phyloP scores from a whole-genome alignment of 2,329 filamentous ascomycete genomes.

The Colletotrichum echinochloae region DNA sequence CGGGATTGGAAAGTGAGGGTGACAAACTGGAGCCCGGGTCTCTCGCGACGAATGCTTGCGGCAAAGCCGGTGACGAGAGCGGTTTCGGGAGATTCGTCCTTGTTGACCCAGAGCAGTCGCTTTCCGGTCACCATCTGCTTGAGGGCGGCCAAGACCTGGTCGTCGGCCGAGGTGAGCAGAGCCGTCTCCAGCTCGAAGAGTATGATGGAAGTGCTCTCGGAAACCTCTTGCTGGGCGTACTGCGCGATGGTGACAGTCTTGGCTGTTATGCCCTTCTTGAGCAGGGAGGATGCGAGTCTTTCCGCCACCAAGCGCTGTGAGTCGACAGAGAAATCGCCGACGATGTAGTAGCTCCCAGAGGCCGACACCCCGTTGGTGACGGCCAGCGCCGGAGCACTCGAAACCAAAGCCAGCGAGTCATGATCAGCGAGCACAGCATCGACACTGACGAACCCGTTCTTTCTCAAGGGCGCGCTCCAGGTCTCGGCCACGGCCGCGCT shows the following conservation, averaged over 20 bases:
- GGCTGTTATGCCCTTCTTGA: background rate
- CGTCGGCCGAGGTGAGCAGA: background rate
- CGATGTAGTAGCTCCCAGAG: background rate
- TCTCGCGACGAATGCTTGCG: conserved; percentile 8
- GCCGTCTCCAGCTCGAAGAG: background rate
- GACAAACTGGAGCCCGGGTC: background rate
- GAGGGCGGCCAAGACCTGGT: background rate
- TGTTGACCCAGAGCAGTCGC: conserved; percentile 27
- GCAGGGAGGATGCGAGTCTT: background rate
- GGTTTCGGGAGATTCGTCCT: conserved; percentile 15
- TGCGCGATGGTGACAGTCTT: background rate
- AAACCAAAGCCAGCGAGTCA: background rate
- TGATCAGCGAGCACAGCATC: background rate
- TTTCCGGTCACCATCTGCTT: conserved; percentile 21
- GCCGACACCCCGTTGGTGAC: background rate
- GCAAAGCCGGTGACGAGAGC: conserved; percentile 30
- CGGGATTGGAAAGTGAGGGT: background rate
- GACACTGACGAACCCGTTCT: background rate
- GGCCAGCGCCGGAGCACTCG: background rate
- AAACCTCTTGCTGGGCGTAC: background rate
- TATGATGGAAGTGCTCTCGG: background rate
- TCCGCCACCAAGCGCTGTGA: background rate
- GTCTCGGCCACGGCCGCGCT: background rate
- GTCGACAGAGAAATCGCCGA: background rate
- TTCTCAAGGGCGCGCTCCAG: background rate